Evolutionary conservation across 352 stramenopile species (phyloP).

Genomic region (Phytophthora ohioensis): DNA sequence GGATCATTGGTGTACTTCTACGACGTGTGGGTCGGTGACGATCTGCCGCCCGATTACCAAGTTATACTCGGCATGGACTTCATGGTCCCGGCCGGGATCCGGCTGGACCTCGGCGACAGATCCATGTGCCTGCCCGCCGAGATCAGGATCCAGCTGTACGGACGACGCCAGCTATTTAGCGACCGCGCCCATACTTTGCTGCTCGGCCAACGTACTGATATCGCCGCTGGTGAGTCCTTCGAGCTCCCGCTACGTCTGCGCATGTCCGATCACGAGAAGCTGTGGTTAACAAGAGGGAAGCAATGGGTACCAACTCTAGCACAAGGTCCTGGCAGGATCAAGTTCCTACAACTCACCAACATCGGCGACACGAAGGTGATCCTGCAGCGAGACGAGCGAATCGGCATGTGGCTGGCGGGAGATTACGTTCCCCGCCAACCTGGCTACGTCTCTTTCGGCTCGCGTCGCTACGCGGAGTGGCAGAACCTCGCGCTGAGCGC

Average conservation of each 20-base stretch:
- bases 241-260: background rate
- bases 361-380: background rate
- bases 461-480: slow-evolving; percentile 18
- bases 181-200: background rate
- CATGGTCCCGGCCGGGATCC: too few relatives aligned
- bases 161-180: background rate
- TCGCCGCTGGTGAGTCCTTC: background rate
- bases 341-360: slow-evolving; percentile 16
- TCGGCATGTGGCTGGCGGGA: slow-evolving; percentile 11
- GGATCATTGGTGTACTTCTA: slow-evolving; percentile 4
- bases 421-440: slow-evolving; percentile 6
- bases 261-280: background rate
- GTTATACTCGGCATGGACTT: too few relatives aligned
- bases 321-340: background rate
- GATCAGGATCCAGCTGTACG: slow-evolving; percentile 3
- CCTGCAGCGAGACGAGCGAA: background rate
- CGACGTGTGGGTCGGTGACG: background rate
- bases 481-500: slow-evolving; percentile 1
- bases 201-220: background rate
- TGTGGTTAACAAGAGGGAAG: slow-evolving; percentile 8
- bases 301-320: slow-evolving; percentile 12
- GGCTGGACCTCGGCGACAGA: background rate
- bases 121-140: background rate
- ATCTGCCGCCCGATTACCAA: too few relatives aligned
- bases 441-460: slow-evolving; percentile 12